Conservation (phyloP, 805 yeast species). For the Ogataea sp. region DNA sequence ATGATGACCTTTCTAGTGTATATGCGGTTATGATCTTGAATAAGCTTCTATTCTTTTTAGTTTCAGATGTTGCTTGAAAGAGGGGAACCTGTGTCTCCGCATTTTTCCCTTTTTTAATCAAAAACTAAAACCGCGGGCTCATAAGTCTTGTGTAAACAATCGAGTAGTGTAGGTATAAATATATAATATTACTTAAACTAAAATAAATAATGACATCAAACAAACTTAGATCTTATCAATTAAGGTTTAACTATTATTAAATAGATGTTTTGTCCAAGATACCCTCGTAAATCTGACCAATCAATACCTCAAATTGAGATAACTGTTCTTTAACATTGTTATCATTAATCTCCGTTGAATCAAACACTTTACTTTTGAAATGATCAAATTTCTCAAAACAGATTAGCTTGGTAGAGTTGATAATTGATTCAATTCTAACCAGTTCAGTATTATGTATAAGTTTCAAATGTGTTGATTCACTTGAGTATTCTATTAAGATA, state of each 20-base stretch:
- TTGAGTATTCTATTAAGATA: slow-evolving; percentile 18
- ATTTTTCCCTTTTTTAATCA: neutral
- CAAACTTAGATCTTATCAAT: no score
- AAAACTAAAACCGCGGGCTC: neutral
- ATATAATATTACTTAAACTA: no score
- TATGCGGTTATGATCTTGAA: no score
- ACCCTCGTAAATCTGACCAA: slow-evolving; percentile 30
- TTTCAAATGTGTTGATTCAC: neutral
- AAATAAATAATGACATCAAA: neutral
- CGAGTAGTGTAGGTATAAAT: no score
- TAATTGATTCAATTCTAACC: slow-evolving; percentile 24
- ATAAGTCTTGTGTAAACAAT: no score
- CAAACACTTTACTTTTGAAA: slow-evolving; percentile 7
- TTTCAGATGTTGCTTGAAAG: no score
- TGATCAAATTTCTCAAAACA: slow-evolving; percentile 21
- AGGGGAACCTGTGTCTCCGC: no score
- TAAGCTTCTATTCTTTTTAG: no score
- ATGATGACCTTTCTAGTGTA: no score
- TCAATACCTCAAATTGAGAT: slow-evolving; percentile 14
- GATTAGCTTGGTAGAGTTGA: slow-evolving; percentile 22
- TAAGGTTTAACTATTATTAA: no score
- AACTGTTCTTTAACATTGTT: neutral
- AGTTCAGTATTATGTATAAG: slow-evolving; percentile 24
- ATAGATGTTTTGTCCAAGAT: slow-evolving; percentile 25
- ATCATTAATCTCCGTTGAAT: slow-evolving; percentile 2